phyloP scores from a whole-genome alignment of 2,329 filamentous ascomycete species.

The Cercospora berteroae region DNA sequence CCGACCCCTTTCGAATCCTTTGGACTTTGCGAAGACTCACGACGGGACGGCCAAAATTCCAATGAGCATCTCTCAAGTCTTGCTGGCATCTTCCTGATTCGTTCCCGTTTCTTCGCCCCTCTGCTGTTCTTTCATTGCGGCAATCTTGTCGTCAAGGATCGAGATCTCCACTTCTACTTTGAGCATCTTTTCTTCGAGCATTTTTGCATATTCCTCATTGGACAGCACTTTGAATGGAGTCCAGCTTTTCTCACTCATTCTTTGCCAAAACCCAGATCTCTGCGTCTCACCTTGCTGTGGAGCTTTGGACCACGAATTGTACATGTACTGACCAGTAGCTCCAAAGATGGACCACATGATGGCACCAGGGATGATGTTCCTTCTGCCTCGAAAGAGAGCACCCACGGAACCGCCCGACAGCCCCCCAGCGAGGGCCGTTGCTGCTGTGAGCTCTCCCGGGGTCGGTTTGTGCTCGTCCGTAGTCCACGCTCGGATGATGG shows the following conservation, averaged over 20 bases:
- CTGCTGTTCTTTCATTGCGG: constrained; percentile 43
- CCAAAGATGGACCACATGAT: constrained; percentile 61
- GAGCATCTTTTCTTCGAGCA: constrained; percentile 69
- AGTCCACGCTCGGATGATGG: constrained; percentile 40
- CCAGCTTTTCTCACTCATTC: constrained; percentile 62
- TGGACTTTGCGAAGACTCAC: background rate
- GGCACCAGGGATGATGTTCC: constrained; percentile 55
- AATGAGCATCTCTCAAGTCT: background rate
- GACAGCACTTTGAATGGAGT: constrained; percentile 68
- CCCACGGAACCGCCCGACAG: constrained; percentile 59
- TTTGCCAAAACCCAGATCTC: constrained; percentile 44
- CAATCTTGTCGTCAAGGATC: constrained; percentile 73
- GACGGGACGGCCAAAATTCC: background rate
- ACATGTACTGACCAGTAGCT: constrained; percentile 56
- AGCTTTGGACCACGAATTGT: constrained; percentile 50
- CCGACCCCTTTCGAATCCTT: background rate
- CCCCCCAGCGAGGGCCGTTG: constrained; percentile 69
- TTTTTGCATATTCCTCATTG: constrained; percentile 69
- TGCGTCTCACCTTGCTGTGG: constrained; percentile 40
- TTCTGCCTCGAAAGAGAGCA: constrained; percentile 57
- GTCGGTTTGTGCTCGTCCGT: constrained; percentile 16
- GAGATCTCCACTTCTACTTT: constrained; percentile 74
- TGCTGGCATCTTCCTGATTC: background rate
- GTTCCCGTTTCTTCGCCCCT: constrained; percentile 4
- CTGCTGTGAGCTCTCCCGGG: constrained; percentile 59